These are phyloP conservation scores for Wickerhamiella parazyma DNA, from an alignment of 805 yeast genomes.

Conservation along the genomic window DNA sequence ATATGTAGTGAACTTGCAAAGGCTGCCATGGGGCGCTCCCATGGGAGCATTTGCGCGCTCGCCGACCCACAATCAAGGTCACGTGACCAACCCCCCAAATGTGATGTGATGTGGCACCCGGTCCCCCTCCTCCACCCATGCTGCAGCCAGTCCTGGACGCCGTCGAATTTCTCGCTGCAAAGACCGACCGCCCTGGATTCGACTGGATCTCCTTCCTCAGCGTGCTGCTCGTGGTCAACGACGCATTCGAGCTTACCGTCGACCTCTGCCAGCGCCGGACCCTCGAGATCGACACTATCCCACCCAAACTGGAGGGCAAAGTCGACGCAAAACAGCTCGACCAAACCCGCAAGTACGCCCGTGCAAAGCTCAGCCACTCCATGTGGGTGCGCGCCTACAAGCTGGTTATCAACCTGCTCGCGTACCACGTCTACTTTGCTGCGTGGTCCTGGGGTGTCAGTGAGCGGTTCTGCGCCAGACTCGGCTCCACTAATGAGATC, in stretches of 20 bases:
- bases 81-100: too few relatives aligned
- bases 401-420: slow-evolving; percentile 41
- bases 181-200: slow-evolving; percentile 52
- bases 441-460: slow-evolving; percentile 50
- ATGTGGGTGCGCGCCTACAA: slow-evolving; percentile 40
- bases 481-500: slow-evolving; percentile 33
- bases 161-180: slow-evolving; percentile 27
- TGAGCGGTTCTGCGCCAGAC: slow-evolving; percentile 8
- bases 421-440: slow-evolving; percentile 46
- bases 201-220: slow-evolving; percentile 70
- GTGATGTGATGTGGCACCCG: too few relatives aligned
- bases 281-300: slow-evolving; percentile 37
- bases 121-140: background rate
- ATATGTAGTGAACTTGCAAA: background rate
- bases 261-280: slow-evolving; percentile 65
- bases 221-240: slow-evolving; percentile 64
- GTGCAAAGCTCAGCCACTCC: slow-evolving; percentile 63
- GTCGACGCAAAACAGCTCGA: slow-evolving; percentile 60
- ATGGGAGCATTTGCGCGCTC: too few relatives aligned
- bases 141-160: background rate
- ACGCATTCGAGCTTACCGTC: slow-evolving; percentile 58
- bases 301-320: slow-evolving; percentile 52
- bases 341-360: slow-evolving; percentile 64
- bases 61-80: too few relatives aligned
- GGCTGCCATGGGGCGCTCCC: too few relatives aligned